These are phyloP conservation scores for Pleurotus cornucopiae DNA, from an alignment of 768 basidiomycete species.

Conservation along the genomic window DNA sequence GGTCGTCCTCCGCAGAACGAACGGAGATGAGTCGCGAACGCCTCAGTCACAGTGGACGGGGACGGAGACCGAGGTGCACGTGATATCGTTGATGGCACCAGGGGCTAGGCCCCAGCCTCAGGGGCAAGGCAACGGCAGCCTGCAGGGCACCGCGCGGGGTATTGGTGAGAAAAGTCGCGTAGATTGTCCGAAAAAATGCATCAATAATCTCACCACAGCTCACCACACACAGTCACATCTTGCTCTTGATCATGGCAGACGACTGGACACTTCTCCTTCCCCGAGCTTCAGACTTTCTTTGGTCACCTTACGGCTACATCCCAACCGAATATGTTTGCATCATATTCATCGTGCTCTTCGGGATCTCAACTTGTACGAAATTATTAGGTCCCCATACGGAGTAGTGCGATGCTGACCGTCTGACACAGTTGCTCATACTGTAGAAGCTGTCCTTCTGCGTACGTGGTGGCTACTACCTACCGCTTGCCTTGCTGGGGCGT, in stretches of 20 bases:
- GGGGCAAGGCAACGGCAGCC: too few species aligned
- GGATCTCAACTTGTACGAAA: constrained; percentile 31
- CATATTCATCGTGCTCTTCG: constrained; percentile 32
- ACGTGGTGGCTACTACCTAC: constrained; percentile 55
- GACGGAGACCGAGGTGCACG: too few species aligned
- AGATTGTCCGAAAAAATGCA: too few species aligned
- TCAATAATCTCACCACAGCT: too few species aligned
- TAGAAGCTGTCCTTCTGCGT: constrained; percentile 37
- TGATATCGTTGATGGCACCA: too few species aligned
- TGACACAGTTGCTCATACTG: constrained; percentile 38
- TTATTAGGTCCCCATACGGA: background rate
- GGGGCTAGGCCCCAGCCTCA: too few species aligned
- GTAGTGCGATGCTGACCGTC: background rate
- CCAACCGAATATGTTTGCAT: constrained; percentile 31
- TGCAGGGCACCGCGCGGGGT: too few species aligned
- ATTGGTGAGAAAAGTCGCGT: too few species aligned
- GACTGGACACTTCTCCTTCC: background rate
- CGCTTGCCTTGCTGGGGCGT: constrained; percentile 36
- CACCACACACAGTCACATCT: too few species aligned
- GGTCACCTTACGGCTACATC: constrained; percentile 27
- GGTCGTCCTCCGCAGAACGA: background rate
- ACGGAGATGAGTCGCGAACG: background rate
- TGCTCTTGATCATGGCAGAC: too few species aligned
- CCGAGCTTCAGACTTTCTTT: background rate
- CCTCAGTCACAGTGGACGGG: too few species aligned